A percentile compares a stretch with the other conserved stretches of the same genome.
These are phyloP conservation scores for Spiraea crenata DNA, from an alignment of 331 rosid genomes.

Conservation along the genomic window DNA sequence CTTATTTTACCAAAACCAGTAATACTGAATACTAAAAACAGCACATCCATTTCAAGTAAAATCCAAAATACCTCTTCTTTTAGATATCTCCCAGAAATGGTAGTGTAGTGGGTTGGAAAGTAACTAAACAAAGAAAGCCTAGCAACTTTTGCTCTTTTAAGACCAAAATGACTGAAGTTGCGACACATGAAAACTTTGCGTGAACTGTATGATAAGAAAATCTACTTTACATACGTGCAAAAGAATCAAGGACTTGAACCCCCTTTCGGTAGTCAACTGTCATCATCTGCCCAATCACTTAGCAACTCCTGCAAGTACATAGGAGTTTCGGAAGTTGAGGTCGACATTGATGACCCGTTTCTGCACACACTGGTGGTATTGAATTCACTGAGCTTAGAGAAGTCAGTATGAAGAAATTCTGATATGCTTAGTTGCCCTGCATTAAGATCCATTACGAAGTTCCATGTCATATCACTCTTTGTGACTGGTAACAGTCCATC, in stretches of 20 bases:
- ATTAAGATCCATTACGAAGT: constrained; percentile 17
- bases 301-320: background rate
- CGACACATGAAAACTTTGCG: background rate
- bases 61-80: background rate
- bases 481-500: background rate
- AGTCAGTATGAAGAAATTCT: constrained; percentile 25
- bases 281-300: constrained; percentile 2
- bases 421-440: constrained; percentile 18
- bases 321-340: background rate
- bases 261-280: background rate
- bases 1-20: background rate
- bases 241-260: constrained; percentile 1
- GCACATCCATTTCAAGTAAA: background rate
- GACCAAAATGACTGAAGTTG: background rate
- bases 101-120: background rate
- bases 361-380: background rate
- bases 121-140: constrained; percentile 4
- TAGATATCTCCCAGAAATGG: background rate
- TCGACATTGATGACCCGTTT: background rate
- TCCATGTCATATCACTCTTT: constrained; percentile 10
- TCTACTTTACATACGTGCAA: background rate
- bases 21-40: background rate
- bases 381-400: constrained; percentile 13
- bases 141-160: background rate
- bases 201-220: background rate